These are phyloP conservation scores for Monosporascus sp. DNA, from an alignment of 2,329 filamentous ascomycete genomes.

Conservation along the genomic window DNA sequence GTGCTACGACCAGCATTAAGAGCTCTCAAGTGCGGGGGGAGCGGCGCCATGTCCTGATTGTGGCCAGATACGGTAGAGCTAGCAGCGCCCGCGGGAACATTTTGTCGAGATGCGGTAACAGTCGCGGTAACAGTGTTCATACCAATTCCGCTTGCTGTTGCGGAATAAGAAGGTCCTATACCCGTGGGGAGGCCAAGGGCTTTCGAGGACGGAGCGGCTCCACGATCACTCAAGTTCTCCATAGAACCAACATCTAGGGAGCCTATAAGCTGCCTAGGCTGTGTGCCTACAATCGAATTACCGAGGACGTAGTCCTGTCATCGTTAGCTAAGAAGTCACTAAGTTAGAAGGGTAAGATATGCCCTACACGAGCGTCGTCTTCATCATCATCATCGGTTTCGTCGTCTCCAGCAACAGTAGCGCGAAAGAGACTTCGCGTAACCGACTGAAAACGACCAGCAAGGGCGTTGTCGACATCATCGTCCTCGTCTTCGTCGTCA, in stretches of 20 bases:
- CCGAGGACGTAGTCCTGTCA: not conserved
- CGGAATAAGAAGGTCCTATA: not conserved
- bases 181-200: not conserved
- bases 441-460: conserved; percentile 2
- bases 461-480: conserved; percentile 3
- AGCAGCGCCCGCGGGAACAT: not conserved
- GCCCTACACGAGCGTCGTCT: not conserved
- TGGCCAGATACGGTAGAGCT: not conserved
- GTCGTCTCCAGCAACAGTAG: conserved; percentile 1
- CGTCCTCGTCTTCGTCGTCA: conserved; percentile 1
- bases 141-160: not conserved
- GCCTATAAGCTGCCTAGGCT: not conserved
- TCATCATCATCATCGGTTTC: not conserved
- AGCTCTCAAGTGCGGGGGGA: not conserved
- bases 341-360: too few species aligned
- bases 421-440: not conserved
- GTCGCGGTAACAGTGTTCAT: not conserved
- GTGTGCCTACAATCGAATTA: not conserved
- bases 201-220: not conserved
- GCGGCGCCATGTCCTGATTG: not conserved
- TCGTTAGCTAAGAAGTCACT: not conserved
- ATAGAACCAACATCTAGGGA: not conserved
- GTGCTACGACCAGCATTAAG: not conserved
- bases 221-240: not conserved
- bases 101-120: not conserved